phyloP scores from a whole-genome alignment of 768 basidiomycete species.

The Lactarius pseudohatsudake region DNA sequence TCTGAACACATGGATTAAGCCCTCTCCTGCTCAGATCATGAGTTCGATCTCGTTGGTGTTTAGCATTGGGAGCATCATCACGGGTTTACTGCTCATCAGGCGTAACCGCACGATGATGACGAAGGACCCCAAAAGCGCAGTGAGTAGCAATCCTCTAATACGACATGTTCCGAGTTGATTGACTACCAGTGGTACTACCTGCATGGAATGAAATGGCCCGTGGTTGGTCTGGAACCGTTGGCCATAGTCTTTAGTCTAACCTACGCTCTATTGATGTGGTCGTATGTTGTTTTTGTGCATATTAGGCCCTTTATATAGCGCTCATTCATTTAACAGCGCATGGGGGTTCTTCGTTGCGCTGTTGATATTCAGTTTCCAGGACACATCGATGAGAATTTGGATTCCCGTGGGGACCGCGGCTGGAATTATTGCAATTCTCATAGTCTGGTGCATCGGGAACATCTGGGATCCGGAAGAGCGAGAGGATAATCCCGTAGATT shows the following conservation, averaged over 20 bases:
- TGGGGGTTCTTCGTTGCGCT: constrained; percentile 41
- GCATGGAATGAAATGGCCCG: constrained; percentile 29
- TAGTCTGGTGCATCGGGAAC: constrained; percentile 11
- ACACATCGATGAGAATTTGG: not conserved
- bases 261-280: too few species aligned
- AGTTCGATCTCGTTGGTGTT: constrained; percentile 48
- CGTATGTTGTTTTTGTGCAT: too few species aligned
- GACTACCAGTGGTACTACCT: constrained; percentile 32
- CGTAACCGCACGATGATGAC: constrained; percentile 43
- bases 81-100: constrained; percentile 48
- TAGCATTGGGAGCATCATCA: constrained; percentile 37
- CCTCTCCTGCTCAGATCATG: constrained; percentile 48
- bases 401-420: not conserved
- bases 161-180: not conserved
- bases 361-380: constrained; percentile 17
- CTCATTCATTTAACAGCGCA: too few species aligned
- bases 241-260: too few species aligned
- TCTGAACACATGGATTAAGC: constrained; percentile 24
- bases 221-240: constrained; percentile 38
- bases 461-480: constrained; percentile 3
- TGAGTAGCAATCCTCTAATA: constrained; percentile 23
- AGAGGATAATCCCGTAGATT: not conserved
- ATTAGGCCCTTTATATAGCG: too few species aligned
- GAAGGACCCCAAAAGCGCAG: constrained; percentile 32
- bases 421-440: not conserved